Conservation (phyloP, 176 grass and related monocot species). For the Aechmea fasciata region DNA sequence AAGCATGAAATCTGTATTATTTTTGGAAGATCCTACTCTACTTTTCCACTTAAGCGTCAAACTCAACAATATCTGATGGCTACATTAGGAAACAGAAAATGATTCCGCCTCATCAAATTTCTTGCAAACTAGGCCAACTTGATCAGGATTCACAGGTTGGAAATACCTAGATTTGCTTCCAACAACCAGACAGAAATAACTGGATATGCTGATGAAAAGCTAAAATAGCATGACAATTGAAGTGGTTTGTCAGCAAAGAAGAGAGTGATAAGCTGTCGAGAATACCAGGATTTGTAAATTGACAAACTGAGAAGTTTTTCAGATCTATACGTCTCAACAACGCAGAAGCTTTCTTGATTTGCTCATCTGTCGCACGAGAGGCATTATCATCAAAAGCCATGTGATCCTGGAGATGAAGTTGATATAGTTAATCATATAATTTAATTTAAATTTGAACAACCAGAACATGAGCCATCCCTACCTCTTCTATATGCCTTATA, state of each 20-base stretch:
- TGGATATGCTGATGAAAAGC: neutral
- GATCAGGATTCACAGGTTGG: no score
- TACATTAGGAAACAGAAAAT: no score
- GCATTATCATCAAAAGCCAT: constrained; percentile 34
- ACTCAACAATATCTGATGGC: neutral
- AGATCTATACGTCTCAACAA: constrained; percentile 73
- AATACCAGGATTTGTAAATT: constrained; percentile 81
- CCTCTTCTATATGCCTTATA: constrained; percentile 87
- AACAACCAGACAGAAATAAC: neutral
- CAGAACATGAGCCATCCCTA: constrained; percentile 20
- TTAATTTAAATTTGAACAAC: neutral
- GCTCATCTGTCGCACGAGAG: constrained; percentile 65
- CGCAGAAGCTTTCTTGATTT: constrained; percentile 68
- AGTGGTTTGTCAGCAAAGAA: no score
- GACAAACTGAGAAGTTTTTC: constrained; percentile 57
- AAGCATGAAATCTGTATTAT: neutral
- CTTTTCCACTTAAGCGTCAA: neutral
- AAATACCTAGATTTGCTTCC: no score
- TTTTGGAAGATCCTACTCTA: neutral
- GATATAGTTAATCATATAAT: constrained; percentile 12
- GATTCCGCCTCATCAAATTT: no score
- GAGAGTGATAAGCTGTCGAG: neutral
- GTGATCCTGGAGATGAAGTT: constrained; percentile 45
- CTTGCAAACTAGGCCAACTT: no score
- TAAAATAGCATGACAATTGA: neutral